phyloP scores from a whole-genome alignment of 169 alveolate species.

The Eimeria acervulina region DNA sequence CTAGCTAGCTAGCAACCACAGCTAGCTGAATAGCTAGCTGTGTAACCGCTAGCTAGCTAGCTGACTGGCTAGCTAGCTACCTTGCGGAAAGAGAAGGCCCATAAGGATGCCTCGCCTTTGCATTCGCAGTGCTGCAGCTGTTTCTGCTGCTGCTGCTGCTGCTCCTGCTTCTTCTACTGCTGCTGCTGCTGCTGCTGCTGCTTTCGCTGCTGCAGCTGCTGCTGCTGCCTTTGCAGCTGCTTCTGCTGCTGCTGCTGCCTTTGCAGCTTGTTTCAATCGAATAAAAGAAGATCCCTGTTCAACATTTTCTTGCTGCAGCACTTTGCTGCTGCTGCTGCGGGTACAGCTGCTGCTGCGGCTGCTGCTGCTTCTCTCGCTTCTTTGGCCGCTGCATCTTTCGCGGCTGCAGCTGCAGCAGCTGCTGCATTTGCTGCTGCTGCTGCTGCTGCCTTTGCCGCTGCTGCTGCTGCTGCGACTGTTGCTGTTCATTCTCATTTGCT shows the following conservation, averaged over 20 bases:
- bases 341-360: neutral
- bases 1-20: too few relatives aligned
- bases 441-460: neutral
- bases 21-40: too few relatives aligned
- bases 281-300: neutral
- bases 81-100: too few relatives aligned
- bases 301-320: neutral
- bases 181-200: neutral
- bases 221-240: neutral
- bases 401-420: too few relatives aligned
- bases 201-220: neutral
- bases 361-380: neutral
- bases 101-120: too few relatives aligned
- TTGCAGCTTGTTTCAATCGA: neutral
- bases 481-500: too few relatives aligned
- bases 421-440: neutral
- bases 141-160: too few relatives aligned
- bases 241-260: neutral
- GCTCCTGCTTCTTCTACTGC: too few relatives aligned
- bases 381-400: too few relatives aligned
- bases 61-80: too few relatives aligned
- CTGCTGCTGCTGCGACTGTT: neutral
- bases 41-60: too few relatives aligned
- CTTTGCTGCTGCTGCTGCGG: neutral
- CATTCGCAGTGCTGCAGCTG: constrained; percentile 6